A percentile compares a stretch with the other conserved stretches of the same genome.
Conservation (phyloP, 2,329 filamentous ascomycete genomes). For the Diaporthe sp. region DNA sequence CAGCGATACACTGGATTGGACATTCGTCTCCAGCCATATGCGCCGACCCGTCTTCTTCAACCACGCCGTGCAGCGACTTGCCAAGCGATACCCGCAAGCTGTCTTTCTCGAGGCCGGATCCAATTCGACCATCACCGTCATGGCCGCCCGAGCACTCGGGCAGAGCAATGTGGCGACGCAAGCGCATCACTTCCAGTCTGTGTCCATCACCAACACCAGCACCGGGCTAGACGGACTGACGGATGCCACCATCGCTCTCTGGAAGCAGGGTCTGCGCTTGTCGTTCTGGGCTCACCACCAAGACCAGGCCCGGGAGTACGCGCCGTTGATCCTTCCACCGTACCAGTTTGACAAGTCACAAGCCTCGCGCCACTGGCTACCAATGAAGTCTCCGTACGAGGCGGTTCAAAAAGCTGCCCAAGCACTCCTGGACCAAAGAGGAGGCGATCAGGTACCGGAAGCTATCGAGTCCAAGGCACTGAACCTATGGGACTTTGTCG, state of each 20-base stretch:
- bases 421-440: not conserved
- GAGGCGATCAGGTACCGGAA: not conserved
- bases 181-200: slow-evolving; percentile 41
- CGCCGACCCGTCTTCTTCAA: slow-evolving; percentile 58
- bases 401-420: not conserved
- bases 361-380: slow-evolving; percentile 51
- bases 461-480: slow-evolving; percentile 42
- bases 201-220: slow-evolving; percentile 42
- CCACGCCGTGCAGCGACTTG: slow-evolving; percentile 46
- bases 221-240: slow-evolving; percentile 41
- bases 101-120: slow-evolving; percentile 60
- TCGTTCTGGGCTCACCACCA: slow-evolving; percentile 54
- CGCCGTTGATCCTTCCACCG: slow-evolving; percentile 50
- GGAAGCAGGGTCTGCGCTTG: slow-evolving; percentile 53
- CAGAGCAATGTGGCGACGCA: slow-evolving; percentile 35
- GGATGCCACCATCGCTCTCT: slow-evolving; percentile 49
- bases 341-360: slow-evolving; percentile 57
- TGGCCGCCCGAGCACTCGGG: slow-evolving; percentile 44
- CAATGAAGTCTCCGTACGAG: slow-evolving; percentile 28
- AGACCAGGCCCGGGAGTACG: slow-evolving; percentile 44
- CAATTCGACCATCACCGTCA: slow-evolving; percentile 49
- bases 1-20: not conserved
- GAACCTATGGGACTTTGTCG: slow-evolving; percentile 32
- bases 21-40: slow-evolving; percentile 52
- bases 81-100: slow-evolving; percentile 40